Evolutionary conservation across 1,284 basidiomycete species (phyloP).

Genomic region (Trametes sp.): DNA sequence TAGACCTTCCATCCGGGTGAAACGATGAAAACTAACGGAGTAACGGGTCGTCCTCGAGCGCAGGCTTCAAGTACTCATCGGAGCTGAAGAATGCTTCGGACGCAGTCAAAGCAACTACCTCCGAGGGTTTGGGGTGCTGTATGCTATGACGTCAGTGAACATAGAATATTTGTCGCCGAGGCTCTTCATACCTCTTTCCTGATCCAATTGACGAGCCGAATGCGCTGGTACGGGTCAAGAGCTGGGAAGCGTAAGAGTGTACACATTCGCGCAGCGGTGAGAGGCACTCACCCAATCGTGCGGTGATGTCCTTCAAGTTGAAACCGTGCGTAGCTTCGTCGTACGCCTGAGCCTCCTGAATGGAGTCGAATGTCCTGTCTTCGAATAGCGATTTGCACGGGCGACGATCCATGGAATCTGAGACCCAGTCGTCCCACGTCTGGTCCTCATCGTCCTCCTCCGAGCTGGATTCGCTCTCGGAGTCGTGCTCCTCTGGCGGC

Average conservation of each 20-base stretch:
- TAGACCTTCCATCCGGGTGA: background rate
- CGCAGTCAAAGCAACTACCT: conserved; percentile 57
- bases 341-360: conserved; percentile 66
- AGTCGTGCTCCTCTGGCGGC: conserved; percentile 9
- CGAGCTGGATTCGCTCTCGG: conserved; percentile 20
- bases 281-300: conserved; percentile 56
- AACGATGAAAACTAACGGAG: conserved; percentile 67
- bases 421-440: conserved; percentile 84
- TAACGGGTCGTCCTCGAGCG: conserved; percentile 84
- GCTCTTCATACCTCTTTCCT: conserved; percentile 64
- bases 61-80: conserved; percentile 83
- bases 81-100: conserved; percentile 70
- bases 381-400: conserved; percentile 86
- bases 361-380: conserved; percentile 65
- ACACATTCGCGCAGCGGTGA: background rate
- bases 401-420: conserved; percentile 62
- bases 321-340: conserved; percentile 72
- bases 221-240: conserved; percentile 73
- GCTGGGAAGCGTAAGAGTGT: conserved; percentile 35
- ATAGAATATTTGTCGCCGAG: background rate
- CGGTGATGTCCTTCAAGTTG: conserved; percentile 61
- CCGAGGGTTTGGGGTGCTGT: conserved; percentile 61
- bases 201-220: conserved; percentile 89
- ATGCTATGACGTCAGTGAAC: conserved; percentile 13
- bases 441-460: conserved; percentile 60